These are phyloP conservation scores for Periconia digitata DNA, from an alignment of 2,329 filamentous ascomycete species.

Conservation along the genomic window DNA sequence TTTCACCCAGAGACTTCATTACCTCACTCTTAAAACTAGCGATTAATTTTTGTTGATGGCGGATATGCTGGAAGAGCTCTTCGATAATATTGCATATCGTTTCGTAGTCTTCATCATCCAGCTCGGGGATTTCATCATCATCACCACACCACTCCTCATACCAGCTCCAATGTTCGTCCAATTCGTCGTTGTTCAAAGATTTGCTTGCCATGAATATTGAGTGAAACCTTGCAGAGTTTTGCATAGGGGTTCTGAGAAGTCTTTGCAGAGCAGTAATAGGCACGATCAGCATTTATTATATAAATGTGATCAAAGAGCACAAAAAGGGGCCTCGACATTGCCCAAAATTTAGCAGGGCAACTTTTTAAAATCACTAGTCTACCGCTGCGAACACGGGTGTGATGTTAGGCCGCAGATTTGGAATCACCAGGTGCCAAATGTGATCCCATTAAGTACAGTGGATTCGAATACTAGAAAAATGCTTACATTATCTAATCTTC, in stretches of 20 bases:
- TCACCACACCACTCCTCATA: constrained; percentile 6
- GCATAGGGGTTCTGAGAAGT: constrained; percentile 4
- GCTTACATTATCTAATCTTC: no score
- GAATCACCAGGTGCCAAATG: constrained; percentile 1
- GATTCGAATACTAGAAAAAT: no score
- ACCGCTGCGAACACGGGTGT: background rate
- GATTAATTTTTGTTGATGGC: constrained; percentile 8
- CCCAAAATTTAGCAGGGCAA: constrained; percentile 1
- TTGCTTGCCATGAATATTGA: constrained; percentile 3
- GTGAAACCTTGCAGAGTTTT: constrained; percentile 7
- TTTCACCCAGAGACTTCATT: constrained; percentile 4
- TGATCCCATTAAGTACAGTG: no score
- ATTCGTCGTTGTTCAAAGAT: constrained; percentile 5
- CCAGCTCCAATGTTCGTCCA: constrained; percentile 6
- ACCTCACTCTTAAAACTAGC: constrained; percentile 5
- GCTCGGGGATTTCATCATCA: constrained; percentile 6
- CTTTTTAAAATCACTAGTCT: background rate
- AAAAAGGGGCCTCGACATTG: constrained; percentile 4
- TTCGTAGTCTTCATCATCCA: constrained; percentile 6
- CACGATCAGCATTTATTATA: background rate
- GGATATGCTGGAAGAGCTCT: constrained; percentile 8
- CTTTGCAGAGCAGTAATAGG: background rate
- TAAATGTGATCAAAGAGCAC: constrained; percentile 2
- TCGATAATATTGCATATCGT: constrained; percentile 7
- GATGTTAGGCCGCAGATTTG: background rate